Conservation (phyloP, 2,329 filamentous ascomycete species). For the Colletotrichum sp. region DNA sequence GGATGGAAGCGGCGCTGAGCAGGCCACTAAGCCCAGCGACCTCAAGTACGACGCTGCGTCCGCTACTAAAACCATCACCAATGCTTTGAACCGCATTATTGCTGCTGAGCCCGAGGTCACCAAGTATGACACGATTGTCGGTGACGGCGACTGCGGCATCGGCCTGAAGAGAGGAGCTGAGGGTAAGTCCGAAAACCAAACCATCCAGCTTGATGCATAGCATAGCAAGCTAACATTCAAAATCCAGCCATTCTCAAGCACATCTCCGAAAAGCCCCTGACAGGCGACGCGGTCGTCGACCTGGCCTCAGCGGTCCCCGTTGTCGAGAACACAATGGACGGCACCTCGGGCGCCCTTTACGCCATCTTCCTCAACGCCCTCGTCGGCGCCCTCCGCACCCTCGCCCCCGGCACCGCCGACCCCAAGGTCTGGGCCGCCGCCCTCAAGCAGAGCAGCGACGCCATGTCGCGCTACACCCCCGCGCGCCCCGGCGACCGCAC, state of each 20-base stretch:
- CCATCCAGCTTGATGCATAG: not conserved
- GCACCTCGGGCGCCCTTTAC: conserved; percentile 64
- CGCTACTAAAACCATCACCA: conserved; percentile 57
- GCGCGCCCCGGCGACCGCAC: conserved; percentile 90
- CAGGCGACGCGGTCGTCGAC: conserved; percentile 58
- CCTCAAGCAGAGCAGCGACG: conserved; percentile 71
- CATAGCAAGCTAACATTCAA: conserved; percentile 16
- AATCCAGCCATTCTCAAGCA: conserved; percentile 56
- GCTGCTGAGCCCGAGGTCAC: conserved; percentile 74
- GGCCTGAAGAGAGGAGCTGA: conserved; percentile 88
- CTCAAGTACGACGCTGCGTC: conserved; percentile 56
- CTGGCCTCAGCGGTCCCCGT: conserved; percentile 57
- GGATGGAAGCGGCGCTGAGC: conserved; percentile 32
- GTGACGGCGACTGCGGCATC: conserved; percentile 89
- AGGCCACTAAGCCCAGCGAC: conserved; percentile 47
- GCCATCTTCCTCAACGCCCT: conserved; percentile 92
- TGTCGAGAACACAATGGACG: conserved; percentile 64
- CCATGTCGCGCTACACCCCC: conserved; percentile 83
- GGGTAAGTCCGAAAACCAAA: conserved; percentile 42
- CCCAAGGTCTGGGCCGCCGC: conserved; percentile 63
- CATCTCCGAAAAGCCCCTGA: conserved; percentile 45
- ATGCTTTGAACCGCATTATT: conserved; percentile 65
- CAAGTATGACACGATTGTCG: conserved; percentile 79
- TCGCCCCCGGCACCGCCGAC: conserved; percentile 43
- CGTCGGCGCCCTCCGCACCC: conserved; percentile 61